Conservation (phyloP, 106 monocot species). For the Narthecium ossifragum region DNA sequence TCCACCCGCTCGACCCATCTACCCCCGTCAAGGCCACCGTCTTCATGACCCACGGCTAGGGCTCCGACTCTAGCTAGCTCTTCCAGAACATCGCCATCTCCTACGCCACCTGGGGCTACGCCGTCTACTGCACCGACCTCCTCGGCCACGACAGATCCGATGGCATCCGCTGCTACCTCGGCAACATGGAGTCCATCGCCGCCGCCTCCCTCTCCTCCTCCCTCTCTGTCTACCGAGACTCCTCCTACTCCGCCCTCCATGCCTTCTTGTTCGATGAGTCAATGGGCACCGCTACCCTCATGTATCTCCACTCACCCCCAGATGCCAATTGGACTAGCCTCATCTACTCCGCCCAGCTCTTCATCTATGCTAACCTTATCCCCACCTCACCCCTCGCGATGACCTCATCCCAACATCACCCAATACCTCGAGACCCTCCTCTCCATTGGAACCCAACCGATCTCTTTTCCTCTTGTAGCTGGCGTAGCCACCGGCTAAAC, state of each 20-base stretch:
- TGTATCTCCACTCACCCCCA: constrained; percentile 55
- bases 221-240: constrained; percentile 39
- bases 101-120: constrained; percentile 88
- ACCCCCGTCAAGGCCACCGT: constrained; percentile 52
- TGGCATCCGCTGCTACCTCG: constrained; percentile 65
- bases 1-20: constrained; percentile 45
- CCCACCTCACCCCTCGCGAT: too few relatives aligned
- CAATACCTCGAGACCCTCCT: too few relatives aligned
- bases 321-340: constrained; percentile 61
- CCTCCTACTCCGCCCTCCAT: constrained; percentile 28
- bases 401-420: too few relatives aligned
- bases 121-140: constrained; percentile 91
- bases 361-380: too few relatives aligned
- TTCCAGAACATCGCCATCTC: constrained; percentile 92
- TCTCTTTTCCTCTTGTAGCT: too few relatives aligned
- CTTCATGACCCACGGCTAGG: constrained; percentile 98
- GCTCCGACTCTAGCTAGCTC: constrained; percentile 82
- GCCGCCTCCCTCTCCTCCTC: constrained; percentile 77
- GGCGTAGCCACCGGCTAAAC: too few relatives aligned
- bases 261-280: constrained; percentile 96
- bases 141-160: constrained; percentile 95
- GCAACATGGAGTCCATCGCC: constrained; percentile 64
- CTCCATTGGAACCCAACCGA: too few relatives aligned
- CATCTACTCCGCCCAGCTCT: constrained; percentile 89
- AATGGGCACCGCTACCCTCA: constrained; percentile 68